Conservation (phyloP, 257 asterid species). For the Penstemon eatonii region DNA sequence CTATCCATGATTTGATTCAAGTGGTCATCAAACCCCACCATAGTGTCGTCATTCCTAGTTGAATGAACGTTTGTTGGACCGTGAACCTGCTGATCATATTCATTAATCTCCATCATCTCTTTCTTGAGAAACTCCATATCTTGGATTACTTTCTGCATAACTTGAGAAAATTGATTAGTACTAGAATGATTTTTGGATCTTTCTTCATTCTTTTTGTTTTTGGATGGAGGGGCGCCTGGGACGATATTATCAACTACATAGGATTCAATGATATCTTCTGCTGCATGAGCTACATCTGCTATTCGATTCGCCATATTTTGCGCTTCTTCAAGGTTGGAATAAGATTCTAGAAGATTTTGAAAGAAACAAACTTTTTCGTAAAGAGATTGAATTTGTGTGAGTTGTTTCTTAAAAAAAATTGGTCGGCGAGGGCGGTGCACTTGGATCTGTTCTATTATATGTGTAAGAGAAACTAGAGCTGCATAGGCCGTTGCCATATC, state of each 20-base stretch:
- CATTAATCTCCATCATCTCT: background rate
- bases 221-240: background rate
- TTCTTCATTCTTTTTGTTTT: background rate
- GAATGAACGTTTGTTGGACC: background rate
- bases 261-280: conserved; percentile 6
- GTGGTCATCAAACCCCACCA: background rate
- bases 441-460: background rate
- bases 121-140: background rate
- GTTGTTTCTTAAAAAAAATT: background rate
- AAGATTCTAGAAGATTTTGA: background rate
- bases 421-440: background rate
- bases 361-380: background rate
- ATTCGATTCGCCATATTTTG: background rate
- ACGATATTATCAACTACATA: background rate
- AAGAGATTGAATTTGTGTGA: background rate
- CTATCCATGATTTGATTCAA: background rate
- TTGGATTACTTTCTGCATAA: background rate
- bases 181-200: background rate
- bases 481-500: background rate
- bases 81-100: background rate
- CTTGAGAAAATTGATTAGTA: background rate
- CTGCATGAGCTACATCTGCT: background rate
- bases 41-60: background rate
- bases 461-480: conserved; percentile 7
- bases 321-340: background rate